Evolutionary conservation across 306 rosid species (phyloP).

Genomic region (Oxytropis ochrocephala): DNA sequence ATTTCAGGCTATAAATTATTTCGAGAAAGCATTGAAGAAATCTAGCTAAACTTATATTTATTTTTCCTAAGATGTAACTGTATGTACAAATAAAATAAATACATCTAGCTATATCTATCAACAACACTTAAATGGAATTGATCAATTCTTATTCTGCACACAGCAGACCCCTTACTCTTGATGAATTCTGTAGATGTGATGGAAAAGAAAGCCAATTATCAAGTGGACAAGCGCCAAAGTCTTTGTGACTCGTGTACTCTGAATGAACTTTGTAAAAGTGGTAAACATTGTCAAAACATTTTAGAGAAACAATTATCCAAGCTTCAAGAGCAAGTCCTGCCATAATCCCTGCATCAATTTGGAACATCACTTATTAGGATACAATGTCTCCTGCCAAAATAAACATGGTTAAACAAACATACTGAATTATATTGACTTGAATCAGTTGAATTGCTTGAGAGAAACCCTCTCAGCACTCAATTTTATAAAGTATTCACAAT

Average conservation of each 20-base stretch:
- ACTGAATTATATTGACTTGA: neutral
- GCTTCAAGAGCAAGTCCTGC: slow-evolving; percentile 28
- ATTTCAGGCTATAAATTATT: slow-evolving; percentile 1
- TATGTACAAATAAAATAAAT: slow-evolving; percentile 57
- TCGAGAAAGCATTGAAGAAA: neutral
- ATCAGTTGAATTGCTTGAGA: neutral
- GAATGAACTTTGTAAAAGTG: slow-evolving; percentile 12
- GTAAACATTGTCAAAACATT: slow-evolving; percentile 17
- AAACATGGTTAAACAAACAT: neutral
- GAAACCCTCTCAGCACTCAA: neutral
- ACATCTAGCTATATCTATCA: slow-evolving; percentile 37
- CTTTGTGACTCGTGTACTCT: slow-evolving; percentile 20
- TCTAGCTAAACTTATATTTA: neutral
- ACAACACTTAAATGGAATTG: slow-evolving; percentile 39
- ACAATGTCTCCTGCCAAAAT: neutral
- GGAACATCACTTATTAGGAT: neutral
- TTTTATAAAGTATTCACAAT: neutral
- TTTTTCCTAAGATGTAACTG: slow-evolving; percentile 41
- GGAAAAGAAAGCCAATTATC: slow-evolving; percentile 16
- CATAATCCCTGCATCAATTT: slow-evolving; percentile 31
- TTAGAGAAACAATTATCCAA: slow-evolving; percentile 16
- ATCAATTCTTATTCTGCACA: slow-evolving; percentile 46
- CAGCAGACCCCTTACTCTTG: slow-evolving; percentile 27
- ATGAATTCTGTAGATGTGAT: slow-evolving; percentile 29
- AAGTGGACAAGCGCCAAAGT: neutral